Conservation (phyloP, 495 filamentous ascomycete species). For the Baudoinia panamericana region DNA sequence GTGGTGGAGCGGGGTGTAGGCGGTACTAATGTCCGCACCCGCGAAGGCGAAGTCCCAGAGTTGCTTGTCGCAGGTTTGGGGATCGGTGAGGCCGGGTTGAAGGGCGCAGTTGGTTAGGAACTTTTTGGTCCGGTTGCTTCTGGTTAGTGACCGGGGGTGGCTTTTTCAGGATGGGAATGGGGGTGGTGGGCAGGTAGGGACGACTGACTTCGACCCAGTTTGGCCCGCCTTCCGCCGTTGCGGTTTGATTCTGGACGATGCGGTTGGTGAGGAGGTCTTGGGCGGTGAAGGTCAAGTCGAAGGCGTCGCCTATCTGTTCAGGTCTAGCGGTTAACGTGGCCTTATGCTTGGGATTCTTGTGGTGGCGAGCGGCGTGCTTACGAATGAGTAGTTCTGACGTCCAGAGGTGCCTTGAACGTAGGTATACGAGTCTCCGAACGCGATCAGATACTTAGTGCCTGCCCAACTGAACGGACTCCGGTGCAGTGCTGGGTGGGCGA, state of each 20-base stretch:
- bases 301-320: slow-evolving; percentile 33
- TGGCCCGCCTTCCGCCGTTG: slow-evolving; percentile 37
- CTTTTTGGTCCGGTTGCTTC: no score
- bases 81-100: slow-evolving; percentile 27
- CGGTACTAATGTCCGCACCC: slow-evolving; percentile 36
- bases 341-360: no score
- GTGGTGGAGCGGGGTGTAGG: slow-evolving; percentile 36
- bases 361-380: no score
- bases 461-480: slow-evolving; percentile 6
- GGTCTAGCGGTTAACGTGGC: no score
- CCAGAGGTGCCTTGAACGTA: slow-evolving; percentile 40
- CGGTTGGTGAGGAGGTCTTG: slow-evolving; percentile 32
- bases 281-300: slow-evolving; percentile 31
- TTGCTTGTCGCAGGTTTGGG: slow-evolving; percentile 31
- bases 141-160: no score
- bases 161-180: no score
- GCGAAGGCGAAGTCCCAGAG: slow-evolving; percentile 47
- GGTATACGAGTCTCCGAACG: slow-evolving; percentile 46
- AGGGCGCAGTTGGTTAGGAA: slow-evolving; percentile 37
- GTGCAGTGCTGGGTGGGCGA: neutral
- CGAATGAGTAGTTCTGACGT: slow-evolving; percentile 36
- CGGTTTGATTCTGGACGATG: slow-evolving; percentile 38
- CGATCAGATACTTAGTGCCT: slow-evolving; percentile 23
- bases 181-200: no score
- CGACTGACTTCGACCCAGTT: slow-evolving; percentile 44